Conservation (phyloP, 1,284 basidiomycete genomes). For the Anthracocystis walkeri region DNA sequence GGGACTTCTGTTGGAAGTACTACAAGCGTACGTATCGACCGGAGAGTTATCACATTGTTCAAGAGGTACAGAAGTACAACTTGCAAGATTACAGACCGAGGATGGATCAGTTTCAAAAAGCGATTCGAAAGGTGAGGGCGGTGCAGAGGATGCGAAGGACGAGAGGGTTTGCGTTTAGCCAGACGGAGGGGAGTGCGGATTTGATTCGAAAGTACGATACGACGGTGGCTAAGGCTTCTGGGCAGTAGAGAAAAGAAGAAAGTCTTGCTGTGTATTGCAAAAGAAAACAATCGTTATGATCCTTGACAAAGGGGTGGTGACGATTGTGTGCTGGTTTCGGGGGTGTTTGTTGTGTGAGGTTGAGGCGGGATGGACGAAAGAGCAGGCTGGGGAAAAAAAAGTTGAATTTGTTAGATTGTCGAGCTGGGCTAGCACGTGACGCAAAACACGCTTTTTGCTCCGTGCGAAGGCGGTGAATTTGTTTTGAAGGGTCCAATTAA, state of each 20-base stretch:
- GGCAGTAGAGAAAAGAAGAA: slow-evolving; percentile 19
- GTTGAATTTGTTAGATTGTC: not conserved
- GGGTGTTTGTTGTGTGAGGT: not conserved
- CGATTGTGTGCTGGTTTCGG: not conserved
- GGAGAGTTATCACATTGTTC: slow-evolving; percentile 93
- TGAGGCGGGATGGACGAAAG: not conserved
- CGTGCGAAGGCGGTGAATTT: not conserved
- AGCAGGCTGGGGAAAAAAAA: not conserved
- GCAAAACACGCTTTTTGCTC: slow-evolving; percentile 13
- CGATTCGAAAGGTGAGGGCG: slow-evolving; percentile 67
- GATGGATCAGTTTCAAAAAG: slow-evolving; percentile 83
- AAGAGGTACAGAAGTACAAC: slow-evolving; percentile 92
- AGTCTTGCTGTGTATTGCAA: not conserved
- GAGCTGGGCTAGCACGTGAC: slow-evolving; percentile 10
- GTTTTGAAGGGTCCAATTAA: slow-evolving; percentile 2
- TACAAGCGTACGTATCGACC: slow-evolving; percentile 83
- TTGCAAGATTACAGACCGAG: slow-evolving; percentile 95
- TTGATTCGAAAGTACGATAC: slow-evolving; percentile 69
- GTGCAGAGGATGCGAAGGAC: slow-evolving; percentile 67
- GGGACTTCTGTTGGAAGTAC: slow-evolving; percentile 75
- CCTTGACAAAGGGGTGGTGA: not conserved
- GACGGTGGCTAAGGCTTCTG: slow-evolving; percentile 52
- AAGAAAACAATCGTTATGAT: not conserved
- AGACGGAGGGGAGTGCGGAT: slow-evolving; percentile 66
- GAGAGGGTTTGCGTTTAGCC: slow-evolving; percentile 67